Evolutionary conservation across 2,329 filamentous ascomycete genomes (phyloP).

Genomic region (Chaetomiaceae sp.): DNA sequence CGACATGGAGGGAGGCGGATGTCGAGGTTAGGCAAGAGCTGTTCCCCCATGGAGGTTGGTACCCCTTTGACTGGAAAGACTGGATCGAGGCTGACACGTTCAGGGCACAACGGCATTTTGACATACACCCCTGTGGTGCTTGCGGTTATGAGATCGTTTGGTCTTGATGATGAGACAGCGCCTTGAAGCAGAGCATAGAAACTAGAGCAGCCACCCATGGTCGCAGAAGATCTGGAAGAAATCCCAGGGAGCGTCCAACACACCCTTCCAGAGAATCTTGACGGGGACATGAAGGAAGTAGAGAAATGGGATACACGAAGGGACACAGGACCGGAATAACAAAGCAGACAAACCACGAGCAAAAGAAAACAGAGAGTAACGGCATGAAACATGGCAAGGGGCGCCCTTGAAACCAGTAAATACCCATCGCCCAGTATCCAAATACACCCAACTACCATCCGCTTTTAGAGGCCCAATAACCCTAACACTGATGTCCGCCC

Average conservation of each 20-base stretch:
- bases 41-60: constrained; percentile 51
- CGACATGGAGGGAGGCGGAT: constrained; percentile 42
- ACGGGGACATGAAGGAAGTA: too few species aligned
- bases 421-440: neutral
- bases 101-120: constrained; percentile 67
- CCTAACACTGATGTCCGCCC: constrained; percentile 32
- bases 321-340: too few species aligned
- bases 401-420: too few species aligned
- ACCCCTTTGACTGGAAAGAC: too few species aligned
- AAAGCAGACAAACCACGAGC: too few species aligned
- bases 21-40: constrained; percentile 51
- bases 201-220: too few species aligned
- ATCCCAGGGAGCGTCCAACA: too few species aligned
- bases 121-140: constrained; percentile 59
- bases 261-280: too few species aligned
- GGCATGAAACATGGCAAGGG: too few species aligned
- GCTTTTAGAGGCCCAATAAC: neutral
- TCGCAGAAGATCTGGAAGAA: too few species aligned
- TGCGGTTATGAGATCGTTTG: constrained; percentile 63
- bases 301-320: too few species aligned
- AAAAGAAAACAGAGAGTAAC: too few species aligned
- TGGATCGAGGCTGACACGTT: constrained; percentile 12
- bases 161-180: neutral
- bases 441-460: neutral
- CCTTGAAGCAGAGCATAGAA: neutral